Conservation (phyloP, 257 asterid genomes). For the Coffea eugenioides region DNA sequence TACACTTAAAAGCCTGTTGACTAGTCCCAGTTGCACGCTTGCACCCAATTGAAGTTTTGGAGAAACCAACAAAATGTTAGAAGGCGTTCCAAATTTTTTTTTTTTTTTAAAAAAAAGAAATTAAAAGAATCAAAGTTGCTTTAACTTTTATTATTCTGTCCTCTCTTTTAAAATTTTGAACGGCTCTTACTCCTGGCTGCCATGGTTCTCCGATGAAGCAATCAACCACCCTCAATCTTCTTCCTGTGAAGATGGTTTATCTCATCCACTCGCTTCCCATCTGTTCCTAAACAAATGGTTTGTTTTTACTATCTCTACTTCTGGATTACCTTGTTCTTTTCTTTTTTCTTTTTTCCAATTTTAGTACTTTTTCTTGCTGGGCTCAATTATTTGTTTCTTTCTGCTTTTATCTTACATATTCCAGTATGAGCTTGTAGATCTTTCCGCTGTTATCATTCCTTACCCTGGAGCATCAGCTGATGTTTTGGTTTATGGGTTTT, state of each 20-base stretch:
- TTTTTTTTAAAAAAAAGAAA: background rate
- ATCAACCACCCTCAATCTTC: background rate
- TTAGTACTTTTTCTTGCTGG: background rate
- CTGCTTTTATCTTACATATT: background rate
- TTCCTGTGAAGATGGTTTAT: background rate
- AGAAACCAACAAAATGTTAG: background rate
- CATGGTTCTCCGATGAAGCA: constrained; percentile 1
- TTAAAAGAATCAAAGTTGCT: background rate
- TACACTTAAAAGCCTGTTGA: no score
- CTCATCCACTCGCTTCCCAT: background rate
- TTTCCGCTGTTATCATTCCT: background rate
- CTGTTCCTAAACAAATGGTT: background rate
- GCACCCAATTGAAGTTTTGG: background rate
- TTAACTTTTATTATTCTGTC: background rate
- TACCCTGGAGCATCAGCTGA: background rate
- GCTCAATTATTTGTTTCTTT: constrained; percentile 3
- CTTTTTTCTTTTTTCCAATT: background rate
- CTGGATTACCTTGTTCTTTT: background rate
- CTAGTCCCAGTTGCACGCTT: background rate
- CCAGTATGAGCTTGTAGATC: background rate
- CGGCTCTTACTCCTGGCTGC: background rate
- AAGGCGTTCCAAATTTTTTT: background rate
- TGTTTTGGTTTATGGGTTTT: background rate
- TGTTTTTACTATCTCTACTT: background rate
- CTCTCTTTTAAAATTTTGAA: background rate